Percentiles rank a stretch among this genome's conserved stretches.
phyloP scores from a whole-genome alignment of 768 basidiomycete species.

The Agaricus blazei region DNA sequence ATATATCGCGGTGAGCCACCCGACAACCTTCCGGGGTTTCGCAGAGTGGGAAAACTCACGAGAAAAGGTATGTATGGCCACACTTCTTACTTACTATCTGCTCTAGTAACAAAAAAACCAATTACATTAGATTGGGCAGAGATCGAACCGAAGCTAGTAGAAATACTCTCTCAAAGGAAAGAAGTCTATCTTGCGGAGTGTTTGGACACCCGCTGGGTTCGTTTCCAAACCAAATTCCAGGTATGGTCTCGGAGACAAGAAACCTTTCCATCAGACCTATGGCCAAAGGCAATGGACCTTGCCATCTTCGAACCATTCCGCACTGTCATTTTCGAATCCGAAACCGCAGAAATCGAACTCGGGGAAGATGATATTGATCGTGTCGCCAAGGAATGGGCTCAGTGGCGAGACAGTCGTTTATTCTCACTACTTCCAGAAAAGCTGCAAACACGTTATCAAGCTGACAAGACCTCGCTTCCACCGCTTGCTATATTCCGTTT shows the following conservation, averaged over 20 bases:
- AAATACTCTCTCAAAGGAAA: neutral
- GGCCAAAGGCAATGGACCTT: neutral
- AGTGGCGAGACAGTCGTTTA: no score
- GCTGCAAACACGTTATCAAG: no score
- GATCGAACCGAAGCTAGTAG: neutral
- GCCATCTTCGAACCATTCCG: conserved; percentile 1
- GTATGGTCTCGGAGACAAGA: neutral
- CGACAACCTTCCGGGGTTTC: neutral
- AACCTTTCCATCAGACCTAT: neutral
- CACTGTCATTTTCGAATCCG: neutral
- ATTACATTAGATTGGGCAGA: neutral
- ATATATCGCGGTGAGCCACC: neutral
- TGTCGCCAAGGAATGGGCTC: no score
- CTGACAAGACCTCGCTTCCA: no score
- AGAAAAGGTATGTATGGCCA: neutral
- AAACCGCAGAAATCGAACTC: no score
- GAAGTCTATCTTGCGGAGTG: neutral
- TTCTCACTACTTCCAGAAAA: no score
- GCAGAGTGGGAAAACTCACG: neutral
- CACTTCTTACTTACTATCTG: neutral
- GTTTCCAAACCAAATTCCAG: neutral
- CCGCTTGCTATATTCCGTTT: no score
- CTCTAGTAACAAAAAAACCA: neutral
- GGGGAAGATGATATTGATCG: no score
- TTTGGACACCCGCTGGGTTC: neutral